A percentile compares a stretch with the other conserved stretches of the same genome.
Evolutionary conservation across 768 basidiomycete genomes (phyloP).

Genomic region (Serendipita sp.): DNA sequence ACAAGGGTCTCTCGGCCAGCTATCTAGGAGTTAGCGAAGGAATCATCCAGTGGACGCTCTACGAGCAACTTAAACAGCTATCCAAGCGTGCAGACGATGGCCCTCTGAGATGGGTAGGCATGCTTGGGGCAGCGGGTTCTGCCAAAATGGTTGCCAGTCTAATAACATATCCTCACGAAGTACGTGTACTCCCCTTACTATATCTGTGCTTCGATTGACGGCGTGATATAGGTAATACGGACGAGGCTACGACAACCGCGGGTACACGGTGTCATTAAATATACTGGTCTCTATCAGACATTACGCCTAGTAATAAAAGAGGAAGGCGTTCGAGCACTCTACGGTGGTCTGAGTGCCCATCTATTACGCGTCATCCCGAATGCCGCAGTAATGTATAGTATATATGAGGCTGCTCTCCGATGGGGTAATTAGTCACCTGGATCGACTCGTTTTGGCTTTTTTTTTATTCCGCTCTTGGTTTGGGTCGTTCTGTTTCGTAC

Average conservation of each 20-base stretch:
- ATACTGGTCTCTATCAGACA: constrained; percentile 75
- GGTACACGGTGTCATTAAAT: constrained; percentile 62
- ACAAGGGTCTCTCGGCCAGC: constrained; percentile 88
- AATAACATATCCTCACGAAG: constrained; percentile 98
- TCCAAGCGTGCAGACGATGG: constrained; percentile 40
- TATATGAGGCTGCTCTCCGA: constrained; percentile 72
- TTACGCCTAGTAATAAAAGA: constrained; percentile 72
- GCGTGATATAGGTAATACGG: constrained; percentile 33
- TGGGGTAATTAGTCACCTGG: constrained; percentile 24
- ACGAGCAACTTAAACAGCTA: constrained; percentile 66
- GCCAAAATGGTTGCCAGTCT: constrained; percentile 89
- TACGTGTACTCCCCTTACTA: constrained; percentile 22
- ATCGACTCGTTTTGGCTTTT: not conserved
- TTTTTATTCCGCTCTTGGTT: not conserved
- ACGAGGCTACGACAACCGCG: constrained; percentile 84
- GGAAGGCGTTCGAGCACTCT: constrained; percentile 73
- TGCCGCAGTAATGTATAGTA: constrained; percentile 90
- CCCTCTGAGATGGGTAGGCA: constrained; percentile 52
- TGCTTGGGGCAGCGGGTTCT: constrained; percentile 79
- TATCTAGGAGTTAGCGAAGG: constrained; percentile 93
- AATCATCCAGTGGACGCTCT: constrained; percentile 94
- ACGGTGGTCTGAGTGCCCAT: constrained; percentile 87
- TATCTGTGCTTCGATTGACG: not conserved
- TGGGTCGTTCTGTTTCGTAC: not conserved
- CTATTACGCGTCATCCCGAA: constrained; percentile 95